A percentile compares a stretch with the other conserved stretches of the same genome.
These are phyloP conservation scores for Macrotyloma uniflorum DNA, from an alignment of 306 rosid species.

Conservation along the genomic window DNA sequence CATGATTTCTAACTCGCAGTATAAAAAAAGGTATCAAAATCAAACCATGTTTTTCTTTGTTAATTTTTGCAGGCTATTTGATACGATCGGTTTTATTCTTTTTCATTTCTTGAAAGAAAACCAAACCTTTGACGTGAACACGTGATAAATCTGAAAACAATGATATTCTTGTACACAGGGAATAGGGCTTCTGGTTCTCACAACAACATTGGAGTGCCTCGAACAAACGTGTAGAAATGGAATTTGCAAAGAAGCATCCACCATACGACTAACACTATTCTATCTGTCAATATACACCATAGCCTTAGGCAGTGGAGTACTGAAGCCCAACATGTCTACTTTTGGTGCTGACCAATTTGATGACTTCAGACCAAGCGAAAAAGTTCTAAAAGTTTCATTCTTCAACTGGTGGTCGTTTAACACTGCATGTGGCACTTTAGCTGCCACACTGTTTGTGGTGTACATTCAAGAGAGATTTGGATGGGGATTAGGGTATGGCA, in stretches of 20 bases:
- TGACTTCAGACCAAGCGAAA: conserved; percentile 59
- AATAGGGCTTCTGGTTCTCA: conserved; percentile 58
- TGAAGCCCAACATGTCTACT: conserved; percentile 75
- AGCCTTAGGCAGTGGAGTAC: conserved; percentile 71
- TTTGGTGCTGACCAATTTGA: conserved; percentile 89
- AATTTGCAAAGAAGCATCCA: conserved; percentile 56
- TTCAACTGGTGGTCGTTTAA: conserved; percentile 89
- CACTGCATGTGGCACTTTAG: conserved; percentile 59
- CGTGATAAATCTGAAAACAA: background rate
- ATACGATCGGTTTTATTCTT: background rate
- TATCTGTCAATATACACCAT: conserved; percentile 64
- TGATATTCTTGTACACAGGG: conserved; percentile 44
- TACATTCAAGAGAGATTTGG: conserved; percentile 81
- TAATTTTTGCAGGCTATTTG: background rate
- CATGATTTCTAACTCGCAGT: background rate
- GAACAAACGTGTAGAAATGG: conserved; percentile 57
- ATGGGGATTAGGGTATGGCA: conserved; percentile 75
- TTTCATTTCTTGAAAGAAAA: background rate
- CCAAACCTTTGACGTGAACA: background rate
- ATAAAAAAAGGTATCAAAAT: too few species aligned
- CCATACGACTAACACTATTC: conserved; percentile 51
- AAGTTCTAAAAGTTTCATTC: conserved; percentile 62
- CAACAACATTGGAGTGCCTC: conserved; percentile 59
- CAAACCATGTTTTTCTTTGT: background rate
- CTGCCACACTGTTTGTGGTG: conserved; percentile 66